phyloP scores from a whole-genome alignment of 805 yeast species.

The Candida tallmaniae region DNA sequence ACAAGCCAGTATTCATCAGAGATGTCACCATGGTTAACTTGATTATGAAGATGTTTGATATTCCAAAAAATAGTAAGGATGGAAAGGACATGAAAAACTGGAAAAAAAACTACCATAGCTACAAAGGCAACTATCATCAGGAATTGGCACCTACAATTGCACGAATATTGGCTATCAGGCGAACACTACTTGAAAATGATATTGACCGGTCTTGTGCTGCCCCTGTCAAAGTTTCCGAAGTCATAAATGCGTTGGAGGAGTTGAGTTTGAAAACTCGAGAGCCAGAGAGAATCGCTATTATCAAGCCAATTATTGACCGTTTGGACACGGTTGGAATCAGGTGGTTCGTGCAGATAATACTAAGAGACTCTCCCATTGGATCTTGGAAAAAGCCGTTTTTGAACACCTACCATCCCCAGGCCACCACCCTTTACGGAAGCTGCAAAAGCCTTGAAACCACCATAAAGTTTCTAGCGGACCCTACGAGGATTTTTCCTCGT shows the following conservation, averaged over 20 bases:
- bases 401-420: slow-evolving; percentile 74
- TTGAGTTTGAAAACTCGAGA: slow-evolving; percentile 21
- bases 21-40: slow-evolving; percentile 56
- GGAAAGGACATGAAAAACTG: slow-evolving; percentile 38
- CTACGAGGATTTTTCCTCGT: slow-evolving; percentile 37
- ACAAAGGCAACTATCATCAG: slow-evolving; percentile 15
- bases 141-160: slow-evolving; percentile 5
- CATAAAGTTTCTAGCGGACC: slow-evolving; percentile 51
- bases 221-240: slow-evolving; percentile 22
- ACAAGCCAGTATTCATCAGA: slow-evolving; percentile 56
- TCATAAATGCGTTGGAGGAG: slow-evolving; percentile 27
- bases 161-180: slow-evolving; percentile 2
- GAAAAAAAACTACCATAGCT: slow-evolving; percentile 35
- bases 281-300: slow-evolving; percentile 35
- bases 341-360: slow-evolving; percentile 63
- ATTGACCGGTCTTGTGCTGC: slow-evolving; percentile 34
- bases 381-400: slow-evolving; percentile 56
- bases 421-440: slow-evolving; percentile 56
- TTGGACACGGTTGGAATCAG: slow-evolving; percentile 61
- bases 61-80: slow-evolving; percentile 60
- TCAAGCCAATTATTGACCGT: slow-evolving; percentile 47
- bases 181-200: slow-evolving; percentile 44
- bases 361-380: slow-evolving; percentile 57
- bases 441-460: slow-evolving; percentile 61
- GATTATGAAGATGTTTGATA: slow-evolving; percentile 45